Evolutionary conservation across 768 basidiomycete genomes (phyloP).

Genomic region (Goffeauzyma gilvescens): DNA sequence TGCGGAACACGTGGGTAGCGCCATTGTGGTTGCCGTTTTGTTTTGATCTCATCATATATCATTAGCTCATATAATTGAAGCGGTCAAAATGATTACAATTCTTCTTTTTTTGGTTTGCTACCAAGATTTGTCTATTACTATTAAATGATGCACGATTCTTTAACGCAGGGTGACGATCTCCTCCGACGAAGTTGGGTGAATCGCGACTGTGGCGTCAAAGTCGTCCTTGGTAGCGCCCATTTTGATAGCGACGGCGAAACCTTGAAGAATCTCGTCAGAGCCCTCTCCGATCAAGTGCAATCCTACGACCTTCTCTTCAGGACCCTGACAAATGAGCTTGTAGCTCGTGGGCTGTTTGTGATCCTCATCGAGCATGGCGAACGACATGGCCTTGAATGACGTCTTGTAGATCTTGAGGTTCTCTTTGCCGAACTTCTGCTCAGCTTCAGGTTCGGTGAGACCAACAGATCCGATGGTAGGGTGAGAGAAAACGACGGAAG

Average conservation of each 20-base stretch:
- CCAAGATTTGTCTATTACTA: too few relatives aligned
- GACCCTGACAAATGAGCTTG: constrained; percentile 71
- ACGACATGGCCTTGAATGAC: constrained; percentile 52
- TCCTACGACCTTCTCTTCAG: constrained; percentile 89
- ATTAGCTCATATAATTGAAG: too few relatives aligned
- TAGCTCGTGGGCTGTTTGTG: constrained; percentile 91
- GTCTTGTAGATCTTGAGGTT: constrained; percentile 74
- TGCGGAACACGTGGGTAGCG: too few relatives aligned
- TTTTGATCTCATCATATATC: too few relatives aligned
- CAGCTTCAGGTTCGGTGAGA: constrained; percentile 77
- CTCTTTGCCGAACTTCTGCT: constrained; percentile 61
- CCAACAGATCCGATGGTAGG: constrained; percentile 92
- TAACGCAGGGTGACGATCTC: constrained; percentile 32
- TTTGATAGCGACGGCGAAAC: constrained; percentile 85
- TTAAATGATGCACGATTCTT: neutral
- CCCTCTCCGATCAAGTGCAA: constrained; percentile 81
- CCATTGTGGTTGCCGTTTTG: constrained; percentile 1
- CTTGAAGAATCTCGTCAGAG: constrained; percentile 86
- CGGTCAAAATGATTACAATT: too few relatives aligned
- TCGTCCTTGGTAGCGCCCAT: constrained; percentile 46
- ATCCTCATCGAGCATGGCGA: constrained; percentile 66
- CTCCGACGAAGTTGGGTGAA: constrained; percentile 31
- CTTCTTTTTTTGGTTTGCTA: too few relatives aligned
- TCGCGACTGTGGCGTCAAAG: constrained; percentile 30
- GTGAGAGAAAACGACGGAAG: constrained; percentile 92